Evolutionary conservation across 129 eudicot species (phyloP), one percentile per base, ranked within the genome.

Genomic region (Heracleum sosnowskyi): DNA sequence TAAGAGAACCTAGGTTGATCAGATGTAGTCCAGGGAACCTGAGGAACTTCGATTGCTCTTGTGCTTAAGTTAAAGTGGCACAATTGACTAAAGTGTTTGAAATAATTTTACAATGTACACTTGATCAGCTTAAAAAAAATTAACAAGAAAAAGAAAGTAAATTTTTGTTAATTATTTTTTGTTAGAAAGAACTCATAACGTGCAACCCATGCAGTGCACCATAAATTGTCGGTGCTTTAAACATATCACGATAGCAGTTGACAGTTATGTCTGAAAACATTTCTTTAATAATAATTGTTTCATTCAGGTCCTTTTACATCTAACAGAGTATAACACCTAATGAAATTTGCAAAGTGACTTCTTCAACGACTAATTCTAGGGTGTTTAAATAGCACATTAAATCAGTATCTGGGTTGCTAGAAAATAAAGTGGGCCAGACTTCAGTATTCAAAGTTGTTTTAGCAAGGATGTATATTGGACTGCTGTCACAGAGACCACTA

Each of bases 171-270:
- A 6, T 31, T 37, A 26, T 41, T 62, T 34, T 39, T 77, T 69
- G 36, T 33, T 70, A 60, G 41, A 20, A 24, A 40, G 70, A 73
- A 42, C 17, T 64, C 51, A 62, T 77, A 75, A 94, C 98, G 97
- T 95, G 91, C 71, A 95, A 86, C 51, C 90, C 98, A 82, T 95
- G 99, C 77, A 95, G 85, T 84, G 97, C 97, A 75, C 99, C 99
- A 81, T 95, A 95, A 75, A 95, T 90, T 8, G 99, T 88, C 76
- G 80, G 80, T 82, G 99, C 99, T 97, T 94, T 42, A 41, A 15
- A 41, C 47, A 26, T 3, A 73, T 73, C 53, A 73, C 2, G 7
- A 29, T 37, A 69, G 28, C 36, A 73, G 31, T 26, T n/a, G 12
- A 40, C 8, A 72, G 4, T 11, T n/a, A 41, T n/a, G 55, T 24